A percentile compares a stretch with the other conserved stretches of the same genome.
phyloP scores from a whole-genome alignment of 768 basidiomycete species.

The Leccinum aurantiacum region DNA sequence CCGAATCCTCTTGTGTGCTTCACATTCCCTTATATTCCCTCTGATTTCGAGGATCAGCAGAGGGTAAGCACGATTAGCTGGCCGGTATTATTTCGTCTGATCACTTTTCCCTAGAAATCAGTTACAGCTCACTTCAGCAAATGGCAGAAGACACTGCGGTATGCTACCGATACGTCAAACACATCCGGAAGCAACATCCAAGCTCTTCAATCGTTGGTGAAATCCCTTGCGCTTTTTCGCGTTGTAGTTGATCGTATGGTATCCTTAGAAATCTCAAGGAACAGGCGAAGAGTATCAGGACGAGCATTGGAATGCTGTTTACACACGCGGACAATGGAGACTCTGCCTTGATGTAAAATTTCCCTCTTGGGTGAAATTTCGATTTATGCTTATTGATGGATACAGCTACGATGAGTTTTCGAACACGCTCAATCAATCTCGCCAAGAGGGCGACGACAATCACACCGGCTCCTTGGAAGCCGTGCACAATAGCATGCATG shows the following conservation, averaged over 20 bases:
- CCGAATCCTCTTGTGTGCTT: conserved; percentile 23
- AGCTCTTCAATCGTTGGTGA: conserved; percentile 18
- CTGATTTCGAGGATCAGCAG: conserved; percentile 17
- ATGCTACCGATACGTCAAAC: conserved; percentile 12
- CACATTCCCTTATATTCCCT: conserved; percentile 15
- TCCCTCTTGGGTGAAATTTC: neutral
- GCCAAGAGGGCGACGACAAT: conserved; percentile 8
- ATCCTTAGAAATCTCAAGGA: conserved; percentile 17
- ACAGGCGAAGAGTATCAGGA: conserved; percentile 13
- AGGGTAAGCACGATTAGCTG: conserved; percentile 6
- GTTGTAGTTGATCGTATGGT: neutral
- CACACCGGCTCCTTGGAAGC: conserved; percentile 23
- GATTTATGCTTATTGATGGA: neutral
- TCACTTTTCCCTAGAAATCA: neutral
- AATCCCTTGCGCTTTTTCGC: neutral
- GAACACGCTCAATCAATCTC: conserved; percentile 24
- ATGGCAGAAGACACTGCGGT: conserved; percentile 22
- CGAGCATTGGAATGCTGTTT: conserved; percentile 20
- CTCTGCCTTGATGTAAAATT: conserved; percentile 11
- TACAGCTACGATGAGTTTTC: conserved; percentile 31
- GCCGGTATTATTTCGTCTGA: neutral
- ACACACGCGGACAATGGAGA: conserved; percentile 15
- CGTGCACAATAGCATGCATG: conserved; percentile 22
- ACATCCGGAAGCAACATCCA: conserved; percentile 14
- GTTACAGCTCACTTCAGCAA: conserved; percentile 16